These are phyloP conservation scores for Danielia reshetovae DNA, from an alignment of 805 yeast genomes.

Conservation along the genomic window DNA sequence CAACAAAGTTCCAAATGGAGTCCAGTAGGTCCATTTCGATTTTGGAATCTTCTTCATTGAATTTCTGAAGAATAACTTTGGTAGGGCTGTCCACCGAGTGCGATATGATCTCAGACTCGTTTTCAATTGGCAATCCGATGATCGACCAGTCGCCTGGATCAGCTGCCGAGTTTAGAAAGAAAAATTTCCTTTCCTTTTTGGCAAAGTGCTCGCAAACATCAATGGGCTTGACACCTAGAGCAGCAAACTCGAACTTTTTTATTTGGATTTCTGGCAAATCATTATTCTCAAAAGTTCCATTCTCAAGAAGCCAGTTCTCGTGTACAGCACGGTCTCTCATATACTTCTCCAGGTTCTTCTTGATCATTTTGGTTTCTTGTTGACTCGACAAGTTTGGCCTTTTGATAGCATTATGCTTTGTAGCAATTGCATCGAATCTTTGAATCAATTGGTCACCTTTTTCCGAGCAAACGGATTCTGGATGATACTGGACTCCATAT, in stretches of 20 bases:
- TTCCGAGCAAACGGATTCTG: slow-evolving; percentile 86
- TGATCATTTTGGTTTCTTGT: slow-evolving; percentile 3
- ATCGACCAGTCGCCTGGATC: slow-evolving; percentile 86
- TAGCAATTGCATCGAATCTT: slow-evolving; percentile 59
- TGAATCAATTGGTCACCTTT: slow-evolving; percentile 55
- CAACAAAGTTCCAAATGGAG: slow-evolving; percentile 52
- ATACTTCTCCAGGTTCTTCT: slow-evolving; percentile 1
- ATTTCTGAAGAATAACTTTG: slow-evolving; percentile 23
- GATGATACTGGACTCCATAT: slow-evolving; percentile 96
- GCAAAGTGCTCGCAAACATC: slow-evolving; percentile 50
- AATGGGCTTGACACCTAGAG: slow-evolving; percentile 24
- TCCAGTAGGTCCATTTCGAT: slow-evolving; percentile 4
- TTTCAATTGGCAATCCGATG: slow-evolving; percentile 61
- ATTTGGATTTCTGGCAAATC: slow-evolving; percentile 3
- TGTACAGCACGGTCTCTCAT: slow-evolving; percentile 18
- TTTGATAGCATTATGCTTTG: slow-evolving; percentile 22
- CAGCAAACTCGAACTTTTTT: slow-evolving; percentile 1
- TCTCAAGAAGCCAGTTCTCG: slow-evolving; percentile 14
- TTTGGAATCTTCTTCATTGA: slow-evolving; percentile 14
- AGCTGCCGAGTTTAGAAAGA: slow-evolving; percentile 74
- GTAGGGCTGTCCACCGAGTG: slow-evolving; percentile 52
- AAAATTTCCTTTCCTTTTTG: slow-evolving; percentile 28
- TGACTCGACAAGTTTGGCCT: slow-evolving; percentile 13
- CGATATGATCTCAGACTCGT: slow-evolving; percentile 46
- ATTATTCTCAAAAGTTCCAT: slow-evolving; percentile 7